These are phyloP conservation scores for Aspergillus intermedius DNA, from an alignment of 2,329 filamentous ascomycete genomes.

Conservation along the genomic window DNA sequence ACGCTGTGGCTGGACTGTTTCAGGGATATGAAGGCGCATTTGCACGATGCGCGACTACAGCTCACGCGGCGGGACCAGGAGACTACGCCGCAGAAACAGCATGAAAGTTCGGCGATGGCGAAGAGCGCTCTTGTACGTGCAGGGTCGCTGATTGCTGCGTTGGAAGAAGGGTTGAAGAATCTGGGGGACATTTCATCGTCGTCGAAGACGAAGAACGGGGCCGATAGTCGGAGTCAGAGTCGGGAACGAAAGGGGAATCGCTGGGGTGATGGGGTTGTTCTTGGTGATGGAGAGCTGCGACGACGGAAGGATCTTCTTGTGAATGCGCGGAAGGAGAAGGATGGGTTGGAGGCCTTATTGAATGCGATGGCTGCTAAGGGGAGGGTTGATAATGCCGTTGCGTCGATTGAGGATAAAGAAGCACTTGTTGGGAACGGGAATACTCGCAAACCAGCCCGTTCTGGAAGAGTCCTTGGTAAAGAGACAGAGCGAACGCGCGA, in stretches of 20 bases:
- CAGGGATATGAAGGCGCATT: conserved; percentile 51
- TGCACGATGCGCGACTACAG: conserved; percentile 55
- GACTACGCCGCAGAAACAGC: conserved; percentile 52
- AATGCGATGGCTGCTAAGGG: conserved; percentile 52
- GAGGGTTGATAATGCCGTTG: conserved; percentile 39
- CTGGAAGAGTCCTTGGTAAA: conserved; percentile 45
- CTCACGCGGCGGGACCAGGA: conserved; percentile 57
- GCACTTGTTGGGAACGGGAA: conserved; percentile 30
- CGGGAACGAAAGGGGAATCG: conserved; percentile 17
- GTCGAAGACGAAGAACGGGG: conserved; percentile 9
- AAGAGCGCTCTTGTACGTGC: conserved; percentile 55
- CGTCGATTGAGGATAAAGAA: conserved; percentile 42
- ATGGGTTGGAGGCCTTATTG: conserved; percentile 55
- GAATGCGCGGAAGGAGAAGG: conserved; percentile 54
- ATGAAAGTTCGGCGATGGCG: conserved; percentile 56
- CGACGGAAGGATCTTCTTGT: conserved; percentile 53
- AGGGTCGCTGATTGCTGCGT: conserved; percentile 47
- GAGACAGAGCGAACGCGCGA: conserved; percentile 59
- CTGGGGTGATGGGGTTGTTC: conserved; percentile 24
- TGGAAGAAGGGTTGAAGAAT: conserved; percentile 51
- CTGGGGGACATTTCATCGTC: conserved; percentile 40
- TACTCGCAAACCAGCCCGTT: conserved; percentile 26
- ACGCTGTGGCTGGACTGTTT: conserved; percentile 58
- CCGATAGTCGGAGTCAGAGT: neutral
- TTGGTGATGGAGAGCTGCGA: conserved; percentile 57